A percentile compares a stretch with the other conserved stretches of the same genome.
phyloP scores from a whole-genome alignment of 805 yeast genomes.

The Citeromyces nyonsensis region DNA sequence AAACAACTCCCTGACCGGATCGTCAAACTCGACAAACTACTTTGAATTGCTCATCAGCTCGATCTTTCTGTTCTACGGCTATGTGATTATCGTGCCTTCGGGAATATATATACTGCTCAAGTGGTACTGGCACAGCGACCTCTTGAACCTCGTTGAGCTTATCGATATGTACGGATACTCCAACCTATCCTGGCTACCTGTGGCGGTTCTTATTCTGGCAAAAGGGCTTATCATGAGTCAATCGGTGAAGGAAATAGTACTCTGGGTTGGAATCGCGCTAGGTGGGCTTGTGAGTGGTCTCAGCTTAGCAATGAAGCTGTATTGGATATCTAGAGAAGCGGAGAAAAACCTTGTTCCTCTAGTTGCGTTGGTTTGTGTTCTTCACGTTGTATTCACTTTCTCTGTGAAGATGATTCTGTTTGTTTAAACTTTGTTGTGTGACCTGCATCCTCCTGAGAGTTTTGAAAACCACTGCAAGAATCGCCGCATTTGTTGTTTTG shows the following conservation, averaged over 20 bases:
- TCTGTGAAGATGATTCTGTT: slow-evolving; percentile 56
- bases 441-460: too few species aligned
- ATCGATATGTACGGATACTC: slow-evolving; percentile 78
- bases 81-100: slow-evolving; percentile 52
- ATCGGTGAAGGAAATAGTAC: slow-evolving; percentile 22
- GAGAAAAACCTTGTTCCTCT: slow-evolving; percentile 22
- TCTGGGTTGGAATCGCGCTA: slow-evolving; percentile 44
- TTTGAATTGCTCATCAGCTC: slow-evolving; percentile 55
- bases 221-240: slow-evolving; percentile 37
- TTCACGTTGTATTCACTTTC: slow-evolving; percentile 43
- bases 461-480: too few species aligned
- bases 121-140: slow-evolving; percentile 23
- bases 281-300: slow-evolving; percentile 52
- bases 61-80: slow-evolving; percentile 59
- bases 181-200: slow-evolving; percentile 75
- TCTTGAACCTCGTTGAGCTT: slow-evolving; percentile 38
- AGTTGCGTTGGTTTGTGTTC: slow-evolving; percentile 22
- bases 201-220: slow-evolving; percentile 43
- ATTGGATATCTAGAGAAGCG: slow-evolving; percentile 20
- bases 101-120: slow-evolving; percentile 21
- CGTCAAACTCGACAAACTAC: slow-evolving; percentile 24
- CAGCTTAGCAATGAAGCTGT: slow-evolving; percentile 29
- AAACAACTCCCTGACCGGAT: slow-evolving; percentile 32
- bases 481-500: too few species aligned
- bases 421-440: background rate